Percentiles rank a stretch among this genome's conserved stretches.
phyloP scores from a whole-genome alignment of 805 yeast species.

The Jamesozyma piceae region DNA sequence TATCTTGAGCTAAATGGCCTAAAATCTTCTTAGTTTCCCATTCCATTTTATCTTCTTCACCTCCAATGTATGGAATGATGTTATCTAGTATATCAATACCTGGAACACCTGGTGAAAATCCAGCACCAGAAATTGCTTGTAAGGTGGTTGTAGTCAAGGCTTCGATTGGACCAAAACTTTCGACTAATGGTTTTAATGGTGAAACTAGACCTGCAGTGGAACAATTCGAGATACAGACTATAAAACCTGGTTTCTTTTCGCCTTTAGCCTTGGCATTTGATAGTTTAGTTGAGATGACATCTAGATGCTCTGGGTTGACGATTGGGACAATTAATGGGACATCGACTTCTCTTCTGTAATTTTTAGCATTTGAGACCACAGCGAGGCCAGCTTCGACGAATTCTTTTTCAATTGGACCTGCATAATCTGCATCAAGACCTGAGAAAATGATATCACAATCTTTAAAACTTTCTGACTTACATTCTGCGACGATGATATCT shows the following conservation, averaged over 20 bases:
- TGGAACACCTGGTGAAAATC: slow-evolving; percentile 94
- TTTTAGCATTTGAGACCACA: slow-evolving; percentile 90
- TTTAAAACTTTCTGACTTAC: slow-evolving; percentile 65
- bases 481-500: slow-evolving; percentile 60
- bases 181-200: slow-evolving; percentile 89
- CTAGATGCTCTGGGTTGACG: slow-evolving; percentile 84
- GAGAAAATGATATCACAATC: slow-evolving; percentile 93
- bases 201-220: slow-evolving; percentile 97
- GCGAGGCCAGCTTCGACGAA: slow-evolving; percentile 74
- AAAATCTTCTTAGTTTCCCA: slow-evolving; percentile 96
- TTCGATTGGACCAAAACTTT: slow-evolving; percentile 82
- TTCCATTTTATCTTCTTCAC: slow-evolving; percentile 97
- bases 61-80: slow-evolving; percentile 86
- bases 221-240: slow-evolving; percentile 94
- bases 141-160: slow-evolving; percentile 80
- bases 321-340: slow-evolving; percentile 95
- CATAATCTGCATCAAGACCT: slow-evolving; percentile 86
- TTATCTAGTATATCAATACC: slow-evolving; percentile 93
- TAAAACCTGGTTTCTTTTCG: slow-evolving; percentile 61
- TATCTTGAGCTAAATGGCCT: slow-evolving; percentile 48
- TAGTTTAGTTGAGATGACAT: slow-evolving; percentile 53
- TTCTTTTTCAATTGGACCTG: slow-evolving; percentile 84
- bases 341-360: slow-evolving; percentile 76
- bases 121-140: slow-evolving; percentile 98
- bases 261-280: slow-evolving; percentile 46